Evolutionary conservation across 495 filamentous ascomycete genomes (phyloP), one percentile per base, ranked within the genome.

Genomic region (Talaromyces nanjingensis): DNA sequence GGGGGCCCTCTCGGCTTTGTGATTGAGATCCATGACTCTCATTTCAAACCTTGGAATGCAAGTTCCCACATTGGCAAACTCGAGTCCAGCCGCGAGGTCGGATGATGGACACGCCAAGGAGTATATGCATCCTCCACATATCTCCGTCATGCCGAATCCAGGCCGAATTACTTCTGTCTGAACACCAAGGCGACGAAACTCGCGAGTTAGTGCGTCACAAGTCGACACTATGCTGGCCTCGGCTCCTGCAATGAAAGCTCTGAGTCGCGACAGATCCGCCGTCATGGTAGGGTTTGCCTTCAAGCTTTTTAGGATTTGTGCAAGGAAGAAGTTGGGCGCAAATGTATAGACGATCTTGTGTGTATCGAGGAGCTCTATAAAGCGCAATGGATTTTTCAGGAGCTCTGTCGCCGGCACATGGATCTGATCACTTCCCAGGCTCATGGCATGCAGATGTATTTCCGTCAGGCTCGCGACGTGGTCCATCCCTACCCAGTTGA

Each of bases 121-220:
- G 74, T 68, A 76, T 53, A 81, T 85, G 14, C 65, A 58, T 1
- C 81, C 79, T 4, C 79, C 79, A 61, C 81, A 84, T 0, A 82
- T 84, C 66, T 86, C 83, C 0, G 83, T 85, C 83, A 85, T 84
- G 18, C 83, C 81, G 45, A 84, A 85, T 0, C 72, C 74, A 1
- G 83, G 75, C 0, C 60, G 64, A 39, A 88, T 71, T 6, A 83
- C 73, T 52, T 77, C 67, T 0, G 7, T 2, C 0, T 69, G 72
- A 0, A 76, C 77, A 1, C 77, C 76, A 60, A 73, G 74, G 1
- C 58, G 58, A 4, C 39, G 18, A 0, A 84, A 67, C 1, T 77
- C 47, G 4, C 65, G n/a, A 8, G 71, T 55, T 4, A 81, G n/a
- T 3, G 66, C 64, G 1, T 47, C 57, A 45, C 72, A 72, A 0